These are phyloP conservation scores for Suillus clintonianus DNA, from an alignment of 768 basidiomycete species.

Conservation along the genomic window DNA sequence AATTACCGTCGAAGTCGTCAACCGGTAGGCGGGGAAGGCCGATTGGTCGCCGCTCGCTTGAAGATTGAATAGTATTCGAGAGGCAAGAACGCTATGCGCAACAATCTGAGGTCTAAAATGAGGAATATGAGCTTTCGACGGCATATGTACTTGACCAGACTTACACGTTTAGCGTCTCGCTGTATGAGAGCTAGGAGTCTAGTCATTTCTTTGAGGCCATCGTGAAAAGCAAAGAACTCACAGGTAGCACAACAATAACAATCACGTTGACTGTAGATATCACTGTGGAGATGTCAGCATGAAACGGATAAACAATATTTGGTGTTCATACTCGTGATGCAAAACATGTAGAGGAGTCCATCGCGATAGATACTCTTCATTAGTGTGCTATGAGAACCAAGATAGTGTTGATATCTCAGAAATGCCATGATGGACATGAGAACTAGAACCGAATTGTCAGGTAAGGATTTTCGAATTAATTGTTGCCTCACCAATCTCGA, in stretches of 20 bases:
- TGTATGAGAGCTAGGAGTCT: background rate
- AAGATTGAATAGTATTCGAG: conserved; percentile 5
- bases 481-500: conserved; percentile 4
- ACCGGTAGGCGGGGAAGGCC: background rate
- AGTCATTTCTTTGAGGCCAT: background rate
- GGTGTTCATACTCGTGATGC: background rate
- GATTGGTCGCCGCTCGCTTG: background rate
- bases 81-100: conserved; percentile 5
- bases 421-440: background rate
- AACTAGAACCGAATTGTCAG: background rate
- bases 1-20: background rate
- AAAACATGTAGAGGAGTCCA: background rate
- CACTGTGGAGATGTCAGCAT: background rate
- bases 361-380: background rate
- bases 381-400: background rate
- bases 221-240: background rate
- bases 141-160: background rate
- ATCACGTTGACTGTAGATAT: background rate
- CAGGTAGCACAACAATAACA: background rate
- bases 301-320: background rate
- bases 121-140: background rate
- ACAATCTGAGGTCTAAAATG: conserved; percentile 1
- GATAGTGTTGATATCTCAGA: background rate
- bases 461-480: background rate
- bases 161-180: background rate